These are phyloP conservation scores for Coniochaeta sp. DNA, from an alignment of 2,329 filamentous ascomycete genomes.

Conservation along the genomic window DNA sequence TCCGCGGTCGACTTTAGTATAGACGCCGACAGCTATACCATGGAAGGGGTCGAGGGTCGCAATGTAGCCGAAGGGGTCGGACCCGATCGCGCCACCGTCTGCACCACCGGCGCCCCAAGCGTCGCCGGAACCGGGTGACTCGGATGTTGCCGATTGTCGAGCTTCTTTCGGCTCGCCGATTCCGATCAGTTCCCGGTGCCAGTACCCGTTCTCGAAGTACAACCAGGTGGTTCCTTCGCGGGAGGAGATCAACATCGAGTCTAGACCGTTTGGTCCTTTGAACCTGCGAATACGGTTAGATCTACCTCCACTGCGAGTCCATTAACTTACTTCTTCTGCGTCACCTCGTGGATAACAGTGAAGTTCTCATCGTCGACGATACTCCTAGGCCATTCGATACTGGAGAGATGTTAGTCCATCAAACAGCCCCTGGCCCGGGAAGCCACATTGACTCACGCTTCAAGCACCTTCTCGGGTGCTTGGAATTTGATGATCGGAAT, in stretches of 20 bases:
- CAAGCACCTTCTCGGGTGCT: neutral
- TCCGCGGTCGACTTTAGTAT: neutral
- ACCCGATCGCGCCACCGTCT: neutral
- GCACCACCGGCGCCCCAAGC: neutral
- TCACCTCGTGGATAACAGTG: conserved; percentile 1
- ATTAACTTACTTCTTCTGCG: neutral
- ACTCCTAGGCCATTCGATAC: neutral
- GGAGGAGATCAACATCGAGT: neutral
- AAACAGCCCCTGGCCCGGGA: neutral
- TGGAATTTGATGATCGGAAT: conserved; percentile 1
- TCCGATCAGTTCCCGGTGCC: neutral
- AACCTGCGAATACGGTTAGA: neutral
- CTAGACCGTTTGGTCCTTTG: neutral
- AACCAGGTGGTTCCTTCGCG: conserved; percentile 3
- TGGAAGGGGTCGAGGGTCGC: neutral
- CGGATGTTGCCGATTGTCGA: neutral
- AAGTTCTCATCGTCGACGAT: conserved; percentile 1
- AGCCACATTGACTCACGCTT: neutral
- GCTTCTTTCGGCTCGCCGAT: neutral
- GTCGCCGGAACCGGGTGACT: neutral
- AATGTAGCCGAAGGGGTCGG: neutral
- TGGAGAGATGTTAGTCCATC: neutral
- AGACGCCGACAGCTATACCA: neutral
- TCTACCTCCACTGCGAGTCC: neutral
- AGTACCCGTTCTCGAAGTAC: neutral